Conservation (phyloP, 2,329 filamentous ascomycete genomes). For the Tolypocladium capitatum region DNA sequence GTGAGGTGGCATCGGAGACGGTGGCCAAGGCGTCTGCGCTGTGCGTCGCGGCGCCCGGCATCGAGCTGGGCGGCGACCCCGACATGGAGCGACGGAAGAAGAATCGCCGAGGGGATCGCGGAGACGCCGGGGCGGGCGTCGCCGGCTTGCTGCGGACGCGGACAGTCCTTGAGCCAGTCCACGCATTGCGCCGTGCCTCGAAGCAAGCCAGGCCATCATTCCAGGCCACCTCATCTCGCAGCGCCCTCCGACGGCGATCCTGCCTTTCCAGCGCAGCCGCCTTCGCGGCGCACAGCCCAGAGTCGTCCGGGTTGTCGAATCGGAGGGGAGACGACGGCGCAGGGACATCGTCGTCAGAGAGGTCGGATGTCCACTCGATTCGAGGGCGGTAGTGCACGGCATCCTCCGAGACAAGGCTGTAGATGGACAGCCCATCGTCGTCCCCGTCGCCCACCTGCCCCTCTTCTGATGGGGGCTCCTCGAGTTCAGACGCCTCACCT, state of each 20-base stretch:
- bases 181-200: conserved; percentile 62
- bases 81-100: conserved; percentile 36
- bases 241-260: conserved; percentile 40
- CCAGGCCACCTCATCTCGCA: conserved; percentile 56
- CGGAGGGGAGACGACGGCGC: conserved; percentile 34
- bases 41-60: conserved; percentile 10
- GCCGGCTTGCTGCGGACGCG: conserved; percentile 36
- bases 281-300: conserved; percentile 28
- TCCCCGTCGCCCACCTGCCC: conserved; percentile 21
- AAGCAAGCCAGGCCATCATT: conserved; percentile 77
- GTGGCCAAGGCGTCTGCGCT: conserved; percentile 21
- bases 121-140: conserved; percentile 27
- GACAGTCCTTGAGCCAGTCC: conserved; percentile 63
- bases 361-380: conserved; percentile 43
- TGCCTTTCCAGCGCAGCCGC: conserved; percentile 33
- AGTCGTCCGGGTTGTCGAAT: conserved; percentile 36
- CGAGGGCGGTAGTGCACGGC: conserved; percentile 34
- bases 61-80: conserved; percentile 21
- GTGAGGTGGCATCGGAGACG: conserved; percentile 29
- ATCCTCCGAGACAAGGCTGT: conserved; percentile 46
- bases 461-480: conserved; percentile 6
- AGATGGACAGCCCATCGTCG: conserved; percentile 36
- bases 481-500: conserved; percentile 30
- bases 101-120: conserved; percentile 33
- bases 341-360: conserved; percentile 35